phyloP scores from a whole-genome alignment of 2,329 filamentous ascomycete genomes.

The Monilinia fructicola region DNA sequence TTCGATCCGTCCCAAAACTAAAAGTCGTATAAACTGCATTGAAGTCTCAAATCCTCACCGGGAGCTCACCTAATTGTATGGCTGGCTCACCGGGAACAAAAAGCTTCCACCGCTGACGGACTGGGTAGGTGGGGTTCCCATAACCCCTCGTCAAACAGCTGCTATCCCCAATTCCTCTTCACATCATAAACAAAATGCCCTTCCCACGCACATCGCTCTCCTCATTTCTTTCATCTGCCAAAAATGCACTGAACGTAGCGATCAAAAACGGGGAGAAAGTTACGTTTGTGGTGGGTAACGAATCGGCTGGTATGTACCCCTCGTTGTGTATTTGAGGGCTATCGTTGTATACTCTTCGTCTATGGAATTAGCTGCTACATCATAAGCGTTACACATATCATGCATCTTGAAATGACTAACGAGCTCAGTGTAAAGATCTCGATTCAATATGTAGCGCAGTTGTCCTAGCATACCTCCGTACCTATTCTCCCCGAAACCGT shows the following conservation, averaged over 20 bases:
- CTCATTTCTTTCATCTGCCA: conserved; percentile 53
- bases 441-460: conserved; percentile 77
- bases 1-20: no score
- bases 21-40: no score
- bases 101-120: conserved; percentile 7
- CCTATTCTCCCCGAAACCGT: conserved; percentile 49
- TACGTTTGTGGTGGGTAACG: conserved; percentile 65
- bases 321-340: neutral
- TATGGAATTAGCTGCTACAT: neutral
- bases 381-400: neutral
- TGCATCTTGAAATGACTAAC: neutral
- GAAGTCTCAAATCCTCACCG: neutral
- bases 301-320: conserved; percentile 57
- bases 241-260: conserved; percentile 47
- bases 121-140: neutral
- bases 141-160: neutral
- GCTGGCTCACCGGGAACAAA: neutral
- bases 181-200: conserved; percentile 31
- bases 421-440: conserved; percentile 57
- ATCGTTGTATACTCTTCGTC: neutral
- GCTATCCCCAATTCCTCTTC: neutral
- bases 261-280: conserved; percentile 50
- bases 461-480: conserved; percentile 71
- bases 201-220: conserved; percentile 46
- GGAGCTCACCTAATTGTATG: neutral